Evolutionary conservation across 768 basidiomycete species (phyloP), one percentile per base, ranked within the genome.

Genomic region (Lactifluus subvellereus): DNA sequence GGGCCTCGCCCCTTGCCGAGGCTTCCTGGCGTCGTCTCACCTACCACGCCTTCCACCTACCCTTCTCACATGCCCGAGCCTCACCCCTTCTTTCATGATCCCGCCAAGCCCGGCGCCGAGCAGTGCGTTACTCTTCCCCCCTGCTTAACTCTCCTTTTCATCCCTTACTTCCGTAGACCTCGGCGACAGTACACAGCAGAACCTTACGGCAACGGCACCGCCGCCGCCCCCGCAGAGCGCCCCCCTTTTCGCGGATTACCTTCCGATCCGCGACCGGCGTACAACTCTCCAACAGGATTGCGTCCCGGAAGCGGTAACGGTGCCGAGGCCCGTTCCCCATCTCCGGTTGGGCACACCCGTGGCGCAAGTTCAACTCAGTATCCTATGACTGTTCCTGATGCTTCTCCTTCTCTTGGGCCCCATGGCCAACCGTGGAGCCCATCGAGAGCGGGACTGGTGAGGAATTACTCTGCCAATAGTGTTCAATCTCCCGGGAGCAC

Each of bases 1-100:
- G 20, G 57, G n/a, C 66, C 56, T 30, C 67, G 67, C 27, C 67
- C 67, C 20, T 37, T 68, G n/a, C 67, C 67, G 33, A 55, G 61
- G 40, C 62, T 59, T 13, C 67, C 67, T 6, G 27, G 2, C 27
- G 61, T 51, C 32, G 45, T 51, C 18, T 67, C 67, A 1, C 48
- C 66, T 4, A 55, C 47, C n/a, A 32, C 32, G 10, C 43, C 67
- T 27, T 54, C 66, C 6, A 33, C 48, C 20, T 66, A 64, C n/a
- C 61, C 67, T 4, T 27, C 57, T 8, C 57, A 51, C 43, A 68
- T 68, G 67, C 67, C 67, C 10, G 67, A 68, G 9, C 54, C 67
- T 9, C 62, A 30, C 5, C 43, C 64, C 2, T 67, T 54, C 61
- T 51, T 37, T 13, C 58, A 49, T 1, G 63, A 67, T 5, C 22